phyloP scores from a whole-genome alignment of 495 filamentous ascomycete genomes.

The Xylaria bambusicola region DNA sequence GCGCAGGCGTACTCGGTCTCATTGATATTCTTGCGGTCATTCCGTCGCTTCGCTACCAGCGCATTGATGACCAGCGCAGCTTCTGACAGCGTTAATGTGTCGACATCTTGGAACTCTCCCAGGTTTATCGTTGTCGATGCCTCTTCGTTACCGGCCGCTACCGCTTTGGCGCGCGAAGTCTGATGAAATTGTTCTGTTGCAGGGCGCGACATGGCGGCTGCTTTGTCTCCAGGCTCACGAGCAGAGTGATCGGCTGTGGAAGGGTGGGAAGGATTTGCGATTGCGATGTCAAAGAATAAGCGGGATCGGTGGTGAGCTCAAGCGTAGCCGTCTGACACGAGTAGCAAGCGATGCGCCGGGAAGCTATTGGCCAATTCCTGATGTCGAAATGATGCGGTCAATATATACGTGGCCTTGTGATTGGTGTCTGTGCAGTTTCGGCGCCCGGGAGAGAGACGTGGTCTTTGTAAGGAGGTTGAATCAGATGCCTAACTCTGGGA shows the following conservation, averaged over 20 bases:
- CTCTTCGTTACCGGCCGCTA: conserved; percentile 83
- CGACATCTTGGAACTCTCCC: conserved; percentile 87
- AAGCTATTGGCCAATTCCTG: background rate
- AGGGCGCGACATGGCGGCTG: conserved; percentile 25
- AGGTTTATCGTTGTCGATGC: conserved; percentile 77
- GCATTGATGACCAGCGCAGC: conserved; percentile 90
- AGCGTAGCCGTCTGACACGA: conserved; percentile 4
- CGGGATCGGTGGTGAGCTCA: conserved; percentile 2
- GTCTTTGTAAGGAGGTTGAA: background rate
- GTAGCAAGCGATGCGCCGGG: conserved; percentile 15
- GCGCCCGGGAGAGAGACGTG: background rate
- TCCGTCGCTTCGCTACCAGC: conserved; percentile 71
- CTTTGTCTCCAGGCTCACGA: background rate
- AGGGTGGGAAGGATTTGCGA: conserved; percentile 1
- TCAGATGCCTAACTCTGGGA: background rate
- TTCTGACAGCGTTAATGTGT: conserved; percentile 84
- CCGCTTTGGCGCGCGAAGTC: conserved; percentile 71
- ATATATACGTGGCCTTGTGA: background rate
- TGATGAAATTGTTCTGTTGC: conserved; percentile 35
- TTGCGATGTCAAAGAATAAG: conserved; percentile 8
- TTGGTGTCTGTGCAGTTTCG: background rate
- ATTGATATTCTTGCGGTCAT: conserved; percentile 63
- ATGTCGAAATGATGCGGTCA: background rate
- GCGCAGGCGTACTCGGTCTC: conserved; percentile 60
- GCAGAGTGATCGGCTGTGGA: background rate